Percentiles rank a stretch among this genome's conserved stretches.
Conservation (phyloP, 176 grass and related monocot genomes). For the Rhynchospora breviuscula region DNA sequence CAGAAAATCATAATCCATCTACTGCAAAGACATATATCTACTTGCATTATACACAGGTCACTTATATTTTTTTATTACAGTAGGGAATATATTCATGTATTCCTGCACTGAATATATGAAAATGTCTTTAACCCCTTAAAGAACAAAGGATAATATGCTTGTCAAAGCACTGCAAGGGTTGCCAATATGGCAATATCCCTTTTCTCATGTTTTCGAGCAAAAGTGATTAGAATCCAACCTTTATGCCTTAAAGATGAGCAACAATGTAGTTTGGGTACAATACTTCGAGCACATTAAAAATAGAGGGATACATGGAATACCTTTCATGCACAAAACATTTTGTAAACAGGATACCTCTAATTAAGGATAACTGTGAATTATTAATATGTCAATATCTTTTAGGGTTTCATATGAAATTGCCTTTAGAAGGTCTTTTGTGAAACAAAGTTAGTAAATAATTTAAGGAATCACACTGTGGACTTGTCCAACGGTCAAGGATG, state of each 20-base stretch:
- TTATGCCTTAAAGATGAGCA: not conserved
- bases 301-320: not conserved
- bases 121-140: not conserved
- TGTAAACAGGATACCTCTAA: not conserved
- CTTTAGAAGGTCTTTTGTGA: not conserved
- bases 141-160: not conserved
- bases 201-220: not conserved
- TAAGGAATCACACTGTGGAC: not conserved
- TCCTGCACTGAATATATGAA: not conserved
- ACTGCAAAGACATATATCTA: constrained; percentile 92
- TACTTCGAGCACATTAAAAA: not conserved
- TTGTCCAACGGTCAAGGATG: not conserved
- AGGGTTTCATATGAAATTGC: not conserved
- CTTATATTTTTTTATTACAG: not conserved
- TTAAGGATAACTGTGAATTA: no score
- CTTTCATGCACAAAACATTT: not conserved
- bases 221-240: not conserved
- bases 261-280: not conserved
- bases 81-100: not conserved
- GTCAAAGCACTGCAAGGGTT: not conserved
- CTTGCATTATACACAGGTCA: constrained; percentile 81
- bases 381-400: not conserved
- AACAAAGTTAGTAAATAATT: not conserved
- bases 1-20: constrained; percentile 91
- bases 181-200: not conserved